Base-by-base conservation (phyloP, 2,329 filamentous ascomycete species). In the Lanzia echinophila region DNA sequence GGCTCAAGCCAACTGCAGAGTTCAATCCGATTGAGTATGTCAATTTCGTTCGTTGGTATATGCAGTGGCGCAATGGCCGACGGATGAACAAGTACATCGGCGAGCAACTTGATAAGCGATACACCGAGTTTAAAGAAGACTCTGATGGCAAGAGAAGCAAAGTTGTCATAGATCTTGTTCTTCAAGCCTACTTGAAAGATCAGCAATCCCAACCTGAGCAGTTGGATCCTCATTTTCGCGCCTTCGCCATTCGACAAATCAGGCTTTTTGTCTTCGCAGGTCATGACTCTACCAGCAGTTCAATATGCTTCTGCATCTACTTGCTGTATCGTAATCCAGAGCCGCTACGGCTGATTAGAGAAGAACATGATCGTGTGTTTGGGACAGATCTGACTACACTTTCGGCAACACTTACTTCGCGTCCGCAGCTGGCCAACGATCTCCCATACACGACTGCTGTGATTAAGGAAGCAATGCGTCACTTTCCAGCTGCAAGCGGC, bases 401-500 rank as follows among this genome's bases (percentile, higher is more conserved):
- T 1, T 22, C 50, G 3, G 5, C 38, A 2, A 46, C 47, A 41
- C 11, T 63, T 12, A 24, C 50, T 5, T 43, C 50, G 7, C 22
- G 54, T 5, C 59, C 60, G 12, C 43, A 56, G 4, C 54, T 61
- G 19, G 46, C 55, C 15, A 60, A 62, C 34, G 17, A 52, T 31
- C 44, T 64, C 3, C 52, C 56, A 3, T 60, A 58, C 47, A 63
- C 58, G 5, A 54, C 17, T 3, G 60, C 59, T 6, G 57, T 63
- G 2, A 53, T 64, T 34, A 63, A 62, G 42, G 61, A 63, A 51
- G 47, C 54, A 1, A 54, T 62, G 42, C 55, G 61, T 5, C 49
- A 61, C 0, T 60, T 56, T 44, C 61, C 60, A 13, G 45, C 58
- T 12, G 62, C 58, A 5, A 46, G 50, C 10, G 49, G 20, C 11